These are phyloP conservation scores for Anisodus tanguticus DNA, from an alignment of 257 asterid species.

Conservation along the genomic window DNA sequence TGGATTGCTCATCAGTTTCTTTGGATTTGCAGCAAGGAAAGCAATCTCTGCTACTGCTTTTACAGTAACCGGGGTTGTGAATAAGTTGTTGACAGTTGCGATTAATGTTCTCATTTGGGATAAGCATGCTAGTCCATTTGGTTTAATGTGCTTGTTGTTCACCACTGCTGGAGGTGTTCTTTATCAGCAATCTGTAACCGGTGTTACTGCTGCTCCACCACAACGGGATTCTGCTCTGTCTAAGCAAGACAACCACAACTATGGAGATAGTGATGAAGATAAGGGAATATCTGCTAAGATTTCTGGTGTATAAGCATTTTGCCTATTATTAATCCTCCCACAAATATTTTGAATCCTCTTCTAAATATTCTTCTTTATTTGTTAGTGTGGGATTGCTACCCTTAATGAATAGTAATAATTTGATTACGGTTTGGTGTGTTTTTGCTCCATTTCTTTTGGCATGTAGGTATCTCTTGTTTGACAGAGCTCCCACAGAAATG, in stretches of 20 bases:
- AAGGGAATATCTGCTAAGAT: conserved; percentile 61
- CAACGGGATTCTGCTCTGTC: conserved; percentile 25
- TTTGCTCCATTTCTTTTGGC: background rate
- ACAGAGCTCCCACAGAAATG: background rate
- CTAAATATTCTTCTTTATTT: too few relatives aligned
- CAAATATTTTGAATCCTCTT: too few relatives aligned
- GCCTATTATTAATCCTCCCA: conserved; percentile 20
- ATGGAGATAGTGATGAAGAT: conserved; percentile 56
- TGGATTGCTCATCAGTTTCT: conserved; percentile 95
- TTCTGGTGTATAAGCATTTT: conserved; percentile 55
- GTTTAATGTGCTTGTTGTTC: conserved; percentile 76
- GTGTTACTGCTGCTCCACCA: conserved; percentile 48
- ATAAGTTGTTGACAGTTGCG: conserved; percentile 89
- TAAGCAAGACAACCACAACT: conserved; percentile 40
- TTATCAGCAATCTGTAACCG: conserved; percentile 95
- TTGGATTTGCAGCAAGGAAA: conserved; percentile 94
- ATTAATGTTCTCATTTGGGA: conserved; percentile 97
- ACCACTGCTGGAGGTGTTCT: conserved; percentile 88
- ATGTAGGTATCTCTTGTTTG: background rate
- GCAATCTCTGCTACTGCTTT: conserved; percentile 97
- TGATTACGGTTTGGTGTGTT: background rate
- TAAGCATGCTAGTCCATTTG: conserved; percentile 93
- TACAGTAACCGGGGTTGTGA: conserved; percentile 95
- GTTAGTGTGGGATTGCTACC: background rate
- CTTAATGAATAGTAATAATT: background rate